Base-by-base conservation (phyloP, 352 stramenopile genomes). In the Globisporangium uncinulatum region DNA sequence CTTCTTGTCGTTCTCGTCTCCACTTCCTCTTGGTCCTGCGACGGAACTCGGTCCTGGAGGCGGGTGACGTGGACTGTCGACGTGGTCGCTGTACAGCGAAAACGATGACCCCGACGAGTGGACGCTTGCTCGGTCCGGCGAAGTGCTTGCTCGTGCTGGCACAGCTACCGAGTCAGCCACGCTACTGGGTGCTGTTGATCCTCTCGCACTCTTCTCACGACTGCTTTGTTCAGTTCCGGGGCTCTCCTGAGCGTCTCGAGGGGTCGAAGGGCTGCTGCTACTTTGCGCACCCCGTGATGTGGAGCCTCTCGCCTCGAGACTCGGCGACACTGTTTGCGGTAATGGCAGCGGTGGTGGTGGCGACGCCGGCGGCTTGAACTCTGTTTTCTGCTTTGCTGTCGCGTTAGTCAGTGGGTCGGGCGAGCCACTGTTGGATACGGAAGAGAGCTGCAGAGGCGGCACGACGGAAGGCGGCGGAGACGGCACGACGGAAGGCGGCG, bases 51-150 rank as follows among this genome's bases (percentile, higher is more conserved):
- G 10, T 47, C 14, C 10, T 44, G 24, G 8, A 11, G 29, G 4
- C 17, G 11, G 6, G 7, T 63, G 51, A 6, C 51, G 51, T 7
- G 44, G 36, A 1, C 7, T 58, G 7, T 63, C 57, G 13, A 50
- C 15, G 10, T 7, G 15, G 13, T 59, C 57, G 34, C 45, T 43
- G 31, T 24, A 46, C 20, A 53, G 41, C 3, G 57, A 57, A 20
- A 57, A 62, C 29, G 57, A 63, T 1, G 51, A 63, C 1, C 51
- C 39, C 0, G 57, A 63, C 20, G 57, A 63, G 36, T 63, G 51
- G 21, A 55, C 51, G 15, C 44, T 55, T 17, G 47, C 56, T 32
- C 43, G 51, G 44, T 63, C 51, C 13, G 51, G 44, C 9, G 43
- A 63, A 13, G 14, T 51, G 0, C 50, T 31, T 3, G n/a, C 51